phyloP scores from a whole-genome alignment of 352 stramenopile genomes.

The Phytophthora macrochlamydospora region DNA sequence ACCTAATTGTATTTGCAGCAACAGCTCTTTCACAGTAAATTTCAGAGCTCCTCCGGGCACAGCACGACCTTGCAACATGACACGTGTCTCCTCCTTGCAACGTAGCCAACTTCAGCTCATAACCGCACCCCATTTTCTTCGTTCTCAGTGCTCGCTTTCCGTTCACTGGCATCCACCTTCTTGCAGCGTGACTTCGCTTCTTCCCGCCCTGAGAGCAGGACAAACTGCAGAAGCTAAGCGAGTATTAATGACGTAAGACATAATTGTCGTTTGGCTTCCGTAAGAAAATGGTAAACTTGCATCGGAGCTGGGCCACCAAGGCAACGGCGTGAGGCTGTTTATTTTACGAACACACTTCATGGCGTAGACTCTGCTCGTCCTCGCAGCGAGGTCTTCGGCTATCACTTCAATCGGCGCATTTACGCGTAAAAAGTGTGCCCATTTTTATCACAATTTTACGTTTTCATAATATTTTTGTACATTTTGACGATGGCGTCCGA shows the following conservation, averaged over 20 bases:
- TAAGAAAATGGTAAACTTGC: not conserved
- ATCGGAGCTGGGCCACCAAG: not conserved
- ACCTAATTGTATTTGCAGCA: too few species aligned
- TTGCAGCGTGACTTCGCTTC: not conserved
- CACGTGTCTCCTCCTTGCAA: not conserved
- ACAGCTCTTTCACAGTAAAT: too few species aligned
- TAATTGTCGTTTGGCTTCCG: not conserved
- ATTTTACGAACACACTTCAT: not conserved
- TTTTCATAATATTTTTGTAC: not conserved
- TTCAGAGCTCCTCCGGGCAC: too few species aligned
- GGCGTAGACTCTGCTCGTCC: too few species aligned
- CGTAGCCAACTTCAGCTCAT: not conserved
- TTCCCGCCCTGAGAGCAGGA: not conserved
- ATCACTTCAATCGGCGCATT: not conserved
- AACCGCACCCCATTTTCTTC: not conserved
- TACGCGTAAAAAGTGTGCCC: not conserved
- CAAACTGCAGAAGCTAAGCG: not conserved
- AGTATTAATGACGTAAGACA: not conserved
- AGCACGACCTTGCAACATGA: not conserved
- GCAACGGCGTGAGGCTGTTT: not conserved
- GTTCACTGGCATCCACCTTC: not conserved
- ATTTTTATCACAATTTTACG: not conserved
- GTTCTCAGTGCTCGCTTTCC: not conserved
- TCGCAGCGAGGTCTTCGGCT: too few species aligned
- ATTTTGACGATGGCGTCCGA: constrained; percentile 27